A percentile compares a stretch with the other conserved stretches of the same genome.
Conservation (phyloP, 768 basidiomycete genomes). For the Hericium erinaceus region DNA sequence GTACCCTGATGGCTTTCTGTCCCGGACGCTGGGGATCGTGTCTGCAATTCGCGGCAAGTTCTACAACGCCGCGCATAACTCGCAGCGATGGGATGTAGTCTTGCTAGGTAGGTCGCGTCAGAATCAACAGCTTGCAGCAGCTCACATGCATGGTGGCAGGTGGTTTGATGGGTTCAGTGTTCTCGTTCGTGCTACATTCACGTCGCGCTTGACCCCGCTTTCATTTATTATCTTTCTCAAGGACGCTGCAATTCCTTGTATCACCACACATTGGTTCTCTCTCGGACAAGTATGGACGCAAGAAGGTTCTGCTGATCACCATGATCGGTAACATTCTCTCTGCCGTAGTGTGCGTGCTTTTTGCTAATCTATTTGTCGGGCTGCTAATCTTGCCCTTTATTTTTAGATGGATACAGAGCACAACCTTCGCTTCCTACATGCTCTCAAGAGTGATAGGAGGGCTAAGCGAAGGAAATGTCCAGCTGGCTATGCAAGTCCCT, state of each 20-base stretch:
- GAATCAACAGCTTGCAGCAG: background rate
- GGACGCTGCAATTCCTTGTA: conserved; percentile 76
- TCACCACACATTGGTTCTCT: conserved; percentile 76
- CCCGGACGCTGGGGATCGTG: conserved; percentile 58
- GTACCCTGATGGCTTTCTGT: conserved; percentile 62
- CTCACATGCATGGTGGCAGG: conserved; percentile 27
- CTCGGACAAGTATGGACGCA: conserved; percentile 87
- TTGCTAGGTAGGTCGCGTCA: conserved; percentile 56
- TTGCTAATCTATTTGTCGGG: background rate
- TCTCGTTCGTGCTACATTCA: conserved; percentile 54
- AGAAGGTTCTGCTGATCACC: conserved; percentile 68
- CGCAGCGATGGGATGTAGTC: conserved; percentile 87
- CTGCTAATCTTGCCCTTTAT: background rate
- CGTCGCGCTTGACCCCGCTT: background rate
- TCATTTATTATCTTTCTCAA: conserved; percentile 19
- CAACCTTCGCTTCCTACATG: conserved; percentile 83
- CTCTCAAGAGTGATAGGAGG: conserved; percentile 89
- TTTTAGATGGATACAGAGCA: conserved; percentile 79
- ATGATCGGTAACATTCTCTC: conserved; percentile 94
- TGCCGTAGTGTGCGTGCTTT: conserved; percentile 62
- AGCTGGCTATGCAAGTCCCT: conserved; percentile 78
- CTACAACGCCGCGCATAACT: conserved; percentile 49
- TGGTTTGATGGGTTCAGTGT: conserved; percentile 88
- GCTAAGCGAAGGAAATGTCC: conserved; percentile 94
- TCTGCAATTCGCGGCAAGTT: conserved; percentile 58